Base-by-base conservation (phyloP, 441 rosid species). In the Populus hybrid region DNA sequence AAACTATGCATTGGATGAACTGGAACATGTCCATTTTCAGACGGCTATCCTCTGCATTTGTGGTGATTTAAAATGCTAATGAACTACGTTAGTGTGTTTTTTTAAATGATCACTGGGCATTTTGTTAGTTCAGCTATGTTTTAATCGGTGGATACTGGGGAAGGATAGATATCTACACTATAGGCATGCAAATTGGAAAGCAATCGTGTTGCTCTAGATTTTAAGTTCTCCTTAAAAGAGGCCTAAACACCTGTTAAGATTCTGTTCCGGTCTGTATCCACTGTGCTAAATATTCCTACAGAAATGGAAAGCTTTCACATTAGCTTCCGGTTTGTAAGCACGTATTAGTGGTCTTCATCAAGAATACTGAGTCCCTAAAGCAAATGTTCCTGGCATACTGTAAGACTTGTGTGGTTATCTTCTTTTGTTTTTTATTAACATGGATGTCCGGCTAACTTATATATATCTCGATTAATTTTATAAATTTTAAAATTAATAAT, bases 371-470 rank as follows among this genome's bases (percentile, higher is more conserved):
- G 61, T 54, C 21, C 21, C 61, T 54, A 6, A 0, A 65, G 20
- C 68, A 65, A 10, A 10, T 11, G 32, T 26, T 65, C 68, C 34
- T 4, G 1, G 16, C 68, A 24, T 34, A 24, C 68, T 3, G 26
- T 64, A n/a, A 23, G 50, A n/a, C 8, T 3, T 30, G 32, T 30
- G 92, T 92, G 77, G 18, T 91, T 93, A 50, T 30, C 32, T 30
- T 24, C 24, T 24, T 30, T 30, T 50, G 28, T 30, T 30, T 30
- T 30, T 30, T 3, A 30, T 30, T 30, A 30, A 24, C n/a, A 24
- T 24, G 24, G 24, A 24, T 24, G 24, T 24, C 24, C 28, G 28
- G 28, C 28, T 26, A 26, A 26, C 2, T 26, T 26, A 2, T 26
- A 26, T 26, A 26, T 26, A 2, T 26, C 2, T 26, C 2, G 2